These are phyloP conservation scores for Pseudocercospora eumusae DNA, from an alignment of 2,329 filamentous ascomycete genomes.

Conservation along the genomic window DNA sequence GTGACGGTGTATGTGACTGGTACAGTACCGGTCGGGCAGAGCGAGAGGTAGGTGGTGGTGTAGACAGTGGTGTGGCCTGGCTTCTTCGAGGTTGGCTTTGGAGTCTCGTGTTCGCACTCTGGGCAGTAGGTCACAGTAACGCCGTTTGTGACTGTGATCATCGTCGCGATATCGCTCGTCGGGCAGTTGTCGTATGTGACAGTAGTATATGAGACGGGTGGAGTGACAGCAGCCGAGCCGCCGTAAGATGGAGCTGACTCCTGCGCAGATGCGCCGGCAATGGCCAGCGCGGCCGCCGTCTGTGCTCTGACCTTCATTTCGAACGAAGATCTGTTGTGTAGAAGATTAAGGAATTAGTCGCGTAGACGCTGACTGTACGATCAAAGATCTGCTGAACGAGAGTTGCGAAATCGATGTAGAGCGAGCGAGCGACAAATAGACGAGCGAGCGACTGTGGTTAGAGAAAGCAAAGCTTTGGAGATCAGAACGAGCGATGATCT, in stretches of 20 bases:
- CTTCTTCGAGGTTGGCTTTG: slow-evolving; percentile 16
- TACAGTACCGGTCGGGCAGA: slow-evolving; percentile 40
- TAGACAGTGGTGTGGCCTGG: slow-evolving; percentile 40
- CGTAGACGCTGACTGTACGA: slow-evolving; percentile 10
- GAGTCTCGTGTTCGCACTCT: slow-evolving; percentile 33
- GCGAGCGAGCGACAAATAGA: neutral
- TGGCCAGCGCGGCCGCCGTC: slow-evolving; percentile 19
- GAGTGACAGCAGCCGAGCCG: slow-evolving; percentile 13
- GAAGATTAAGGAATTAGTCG: slow-evolving; percentile 6
- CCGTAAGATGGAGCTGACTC: slow-evolving; percentile 14
- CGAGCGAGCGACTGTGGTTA: slow-evolving; percentile 12
- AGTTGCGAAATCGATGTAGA: neutral
- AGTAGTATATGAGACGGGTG: slow-evolving; percentile 36
- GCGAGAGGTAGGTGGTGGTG: slow-evolving; percentile 40
- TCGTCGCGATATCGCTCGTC: slow-evolving; percentile 33
- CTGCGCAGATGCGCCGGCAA: slow-evolving; percentile 25
- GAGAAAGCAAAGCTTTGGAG: slow-evolving; percentile 21
- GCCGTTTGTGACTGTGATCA: slow-evolving; percentile 41
- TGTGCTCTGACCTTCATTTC: slow-evolving; percentile 22
- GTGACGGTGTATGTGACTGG: slow-evolving; percentile 42
- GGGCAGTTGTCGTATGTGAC: slow-evolving; percentile 40
- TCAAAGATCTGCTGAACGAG: slow-evolving; percentile 8
- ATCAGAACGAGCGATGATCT: slow-evolving; percentile 26
- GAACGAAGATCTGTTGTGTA: slow-evolving; percentile 6
- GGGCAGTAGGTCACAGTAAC: slow-evolving; percentile 43